Conservation (phyloP, 257 asterid species). For the Penstemon eatonii region DNA sequence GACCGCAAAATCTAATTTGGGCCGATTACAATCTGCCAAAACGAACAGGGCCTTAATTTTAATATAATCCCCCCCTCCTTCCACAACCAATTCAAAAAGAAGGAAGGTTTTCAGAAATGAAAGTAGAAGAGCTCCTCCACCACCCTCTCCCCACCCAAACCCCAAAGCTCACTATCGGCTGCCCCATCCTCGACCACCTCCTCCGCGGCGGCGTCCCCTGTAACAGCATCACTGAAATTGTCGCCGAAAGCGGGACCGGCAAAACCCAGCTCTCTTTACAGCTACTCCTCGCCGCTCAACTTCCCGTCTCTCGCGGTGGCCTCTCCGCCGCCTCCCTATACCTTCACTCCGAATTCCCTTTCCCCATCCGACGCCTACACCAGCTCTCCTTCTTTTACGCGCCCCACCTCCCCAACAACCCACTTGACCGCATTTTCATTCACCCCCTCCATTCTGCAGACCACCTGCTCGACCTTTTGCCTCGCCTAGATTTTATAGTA, state of each 20-base stretch:
- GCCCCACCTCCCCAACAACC: constrained; percentile 43
- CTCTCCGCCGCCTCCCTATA: constrained; percentile 77
- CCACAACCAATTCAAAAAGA: constrained; percentile 19
- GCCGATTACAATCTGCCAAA: too few species aligned
- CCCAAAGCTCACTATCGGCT: constrained; percentile 58
- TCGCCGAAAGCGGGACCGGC: constrained; percentile 90
- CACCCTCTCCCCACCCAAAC: constrained; percentile 45
- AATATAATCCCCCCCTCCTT: too few species aligned
- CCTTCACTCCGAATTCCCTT: constrained; percentile 87
- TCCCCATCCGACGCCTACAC: constrained; percentile 77
- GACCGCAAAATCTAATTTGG: too few species aligned
- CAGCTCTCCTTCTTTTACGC: constrained; percentile 50
- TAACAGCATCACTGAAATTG: constrained; percentile 76
- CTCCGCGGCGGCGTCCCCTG: constrained; percentile 86
- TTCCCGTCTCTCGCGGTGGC: constrained; percentile 70
- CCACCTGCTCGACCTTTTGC: constrained; percentile 89
- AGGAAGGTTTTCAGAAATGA: constrained; percentile 29
- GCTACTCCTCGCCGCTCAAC: constrained; percentile 82
- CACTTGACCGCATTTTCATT: constrained; percentile 47
- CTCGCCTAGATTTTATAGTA: constrained; percentile 53
- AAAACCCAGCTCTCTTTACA: constrained; percentile 90
- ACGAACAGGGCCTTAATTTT: too few species aligned
- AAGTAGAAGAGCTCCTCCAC: constrained; percentile 61
- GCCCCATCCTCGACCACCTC: constrained; percentile 67
- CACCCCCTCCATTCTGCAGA: constrained; percentile 70